Base-by-base conservation (phyloP, 257 asterid genomes). In the Phtheirospermum japonicum region DNA sequence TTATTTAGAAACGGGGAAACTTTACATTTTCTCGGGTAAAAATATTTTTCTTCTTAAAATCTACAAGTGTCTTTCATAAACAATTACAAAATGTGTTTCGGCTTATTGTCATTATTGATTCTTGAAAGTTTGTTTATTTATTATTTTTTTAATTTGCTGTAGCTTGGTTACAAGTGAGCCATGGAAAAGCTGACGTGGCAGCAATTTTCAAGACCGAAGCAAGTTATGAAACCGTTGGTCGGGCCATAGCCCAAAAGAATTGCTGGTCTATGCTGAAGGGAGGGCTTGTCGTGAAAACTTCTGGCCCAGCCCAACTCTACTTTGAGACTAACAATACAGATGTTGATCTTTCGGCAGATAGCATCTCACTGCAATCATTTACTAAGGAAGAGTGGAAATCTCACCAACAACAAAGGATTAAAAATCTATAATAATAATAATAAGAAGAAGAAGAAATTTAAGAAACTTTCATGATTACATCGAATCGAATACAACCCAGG, bases 301-400 rank as follows among this genome's bases (percentile, higher is more conserved):
- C 53, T 0, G 53, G 53, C 53, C 11, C 53, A 46, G 53, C 53
- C 0, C 8, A 46, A 0, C 9, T 46, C 7, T 46, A 46, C 10
- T 46, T 46, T 6, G 53, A 85, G 93, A 73, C 52, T 33, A 65
- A 76, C 14, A 55, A 64, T 34, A 45, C 83, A 9, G 17, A 54
- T 0, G 64, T 61, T n/a, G 85, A 85, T n/a, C 18, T 85, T 18
- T 67, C 65, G 76, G 83, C 53, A 4, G 86, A 77, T 6, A 80
- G 85, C 67, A 59, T 82, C 58, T 85, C 89, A 12, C 17, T 82
- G 34, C 82, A 85, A 37, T 70, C 83, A 45, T 85, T 85, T 57
- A 69, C 82, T 0, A 70, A 58, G 5, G 49, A 75, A 19, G 82
- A 77, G 20, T 82, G 89, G 89, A 48, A 32, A 57, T 70, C 75